Evolutionary conservation across 768 basidiomycete species (phyloP).

Genomic region (Kwoniella sp.): DNA sequence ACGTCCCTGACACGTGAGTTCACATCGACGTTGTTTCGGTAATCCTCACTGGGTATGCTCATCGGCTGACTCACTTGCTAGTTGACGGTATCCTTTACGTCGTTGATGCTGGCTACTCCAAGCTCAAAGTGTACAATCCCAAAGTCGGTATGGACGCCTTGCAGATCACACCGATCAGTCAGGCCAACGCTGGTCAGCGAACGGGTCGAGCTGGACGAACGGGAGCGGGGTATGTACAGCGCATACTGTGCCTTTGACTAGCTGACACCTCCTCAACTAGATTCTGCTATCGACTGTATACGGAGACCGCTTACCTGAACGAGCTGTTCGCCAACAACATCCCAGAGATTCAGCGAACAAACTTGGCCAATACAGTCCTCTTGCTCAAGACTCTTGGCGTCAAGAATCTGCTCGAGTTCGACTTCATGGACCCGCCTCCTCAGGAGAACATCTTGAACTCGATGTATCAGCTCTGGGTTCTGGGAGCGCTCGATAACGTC

Average conservation of each 20-base stretch:
- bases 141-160: slow-evolving; percentile 99
- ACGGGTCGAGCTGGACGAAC: slow-evolving; percentile 96
- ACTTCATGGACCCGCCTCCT: slow-evolving; percentile 99
- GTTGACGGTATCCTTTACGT: slow-evolving; percentile 98
- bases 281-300: slow-evolving; percentile 93
- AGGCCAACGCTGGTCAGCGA: slow-evolving; percentile 94
- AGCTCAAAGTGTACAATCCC: slow-evolving; percentile 97
- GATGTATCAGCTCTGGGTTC: slow-evolving; percentile 99
- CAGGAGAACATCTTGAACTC: slow-evolving; percentile 98
- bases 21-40: not conserved
- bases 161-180: slow-evolving; percentile 98
- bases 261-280: slow-evolving; percentile 54
- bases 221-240: slow-evolving; percentile 73
- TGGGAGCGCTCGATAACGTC: slow-evolving; percentile 93
- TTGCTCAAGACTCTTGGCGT: slow-evolving; percentile 93
- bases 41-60: not conserved
- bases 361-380: slow-evolving; percentile 92
- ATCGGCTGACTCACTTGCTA: slow-evolving; percentile 40
- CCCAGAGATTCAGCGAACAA: slow-evolving; percentile 97
- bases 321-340: slow-evolving; percentile 94
- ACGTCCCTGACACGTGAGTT: slow-evolving; percentile 81
- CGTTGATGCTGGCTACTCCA: slow-evolving; percentile 93
- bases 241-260: not conserved
- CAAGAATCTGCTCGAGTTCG: slow-evolving; percentile 94
- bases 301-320: slow-evolving; percentile 93